Conservation (phyloP, 192 early-diverging fungal species). For the Diversispora epigaea region DNA sequence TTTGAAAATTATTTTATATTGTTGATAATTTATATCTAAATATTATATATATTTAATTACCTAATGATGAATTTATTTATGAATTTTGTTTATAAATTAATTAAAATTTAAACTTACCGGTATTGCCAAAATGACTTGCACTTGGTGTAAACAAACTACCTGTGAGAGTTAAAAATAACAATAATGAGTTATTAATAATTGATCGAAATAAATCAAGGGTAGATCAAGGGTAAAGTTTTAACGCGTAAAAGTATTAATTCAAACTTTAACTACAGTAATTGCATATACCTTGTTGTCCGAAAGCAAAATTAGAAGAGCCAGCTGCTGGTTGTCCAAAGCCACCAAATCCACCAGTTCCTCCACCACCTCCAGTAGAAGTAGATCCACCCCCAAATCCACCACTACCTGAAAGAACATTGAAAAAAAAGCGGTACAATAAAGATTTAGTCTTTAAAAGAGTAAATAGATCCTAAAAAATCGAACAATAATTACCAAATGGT, state of each 20-base stretch:
- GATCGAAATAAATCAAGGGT: background rate
- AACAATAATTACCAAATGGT: background rate
- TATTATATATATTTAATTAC: background rate
- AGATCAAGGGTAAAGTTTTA: background rate
- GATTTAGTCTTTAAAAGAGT: background rate
- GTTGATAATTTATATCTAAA: background rate
- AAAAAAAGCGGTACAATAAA: background rate
- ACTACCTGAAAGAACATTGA: background rate
- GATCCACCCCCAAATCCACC: background rate
- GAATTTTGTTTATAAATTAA: background rate
- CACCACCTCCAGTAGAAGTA: conserved; percentile 30
- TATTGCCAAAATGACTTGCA: background rate
- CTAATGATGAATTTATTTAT: background rate
- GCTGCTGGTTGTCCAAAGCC: background rate
- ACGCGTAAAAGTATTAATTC: background rate
- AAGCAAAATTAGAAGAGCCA: background rate
- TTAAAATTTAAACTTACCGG: background rate
- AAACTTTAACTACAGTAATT: background rate
- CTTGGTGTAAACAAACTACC: background rate
- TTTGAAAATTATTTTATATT: background rate
- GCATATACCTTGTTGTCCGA: background rate
- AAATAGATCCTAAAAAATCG: background rate
- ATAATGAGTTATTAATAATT: background rate
- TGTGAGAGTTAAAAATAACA: background rate
- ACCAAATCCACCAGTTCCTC: conserved; percentile 39